Evolutionary conservation across 148 eudicot genomes (phyloP), one percentile per base, ranked within the genome.

Genomic region (Camellia granthamiana): DNA sequence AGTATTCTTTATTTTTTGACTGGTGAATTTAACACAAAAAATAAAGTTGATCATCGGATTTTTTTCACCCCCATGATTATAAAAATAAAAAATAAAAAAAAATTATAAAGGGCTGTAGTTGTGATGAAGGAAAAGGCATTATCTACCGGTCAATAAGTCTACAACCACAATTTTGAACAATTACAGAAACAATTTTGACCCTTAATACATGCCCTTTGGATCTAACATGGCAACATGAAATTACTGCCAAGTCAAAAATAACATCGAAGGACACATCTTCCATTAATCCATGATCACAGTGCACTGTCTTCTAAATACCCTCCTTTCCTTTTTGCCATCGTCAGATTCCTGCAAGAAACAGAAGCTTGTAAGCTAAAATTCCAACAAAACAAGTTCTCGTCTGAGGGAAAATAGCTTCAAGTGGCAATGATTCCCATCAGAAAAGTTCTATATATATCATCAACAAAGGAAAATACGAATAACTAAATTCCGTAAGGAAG

Each of bases 271-370:
- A 44, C 52, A 60, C 49, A 47, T 42, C n/a, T 77, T 52, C 54
- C 14, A 30, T 81, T 80, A 90, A 80, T 85, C 85, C 46, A 80
- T 83, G 6, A 85, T 78, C 56, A 94, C 90, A 56, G 87, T 82
- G 72, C 95, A 91, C 69, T 84, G 84, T 75, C 91, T 83, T 84
- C 91, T 91, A 14, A 68, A 74, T 74, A 73, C 79, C 75, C 79
- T 81, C 41, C 76, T 69, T 80, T 64, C 56, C 64, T 78, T 86
- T 76, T 90, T 86, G 62, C 63, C 69, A 41, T 88, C 90, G 62
- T 84, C 90, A 66, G 71, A 80, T 61, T 85, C 67, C 94, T 93
- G 88, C 19, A 16, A 77, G 52, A 41, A 70, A 56, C n/a, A 81
- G 61, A 58, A 74, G 1, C 38, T 41, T 7, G 6, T 85, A 54